These are phyloP conservation scores for Leccinum fuscescens DNA, from an alignment of 1,284 basidiomycete genomes.

Conservation along the genomic window DNA sequence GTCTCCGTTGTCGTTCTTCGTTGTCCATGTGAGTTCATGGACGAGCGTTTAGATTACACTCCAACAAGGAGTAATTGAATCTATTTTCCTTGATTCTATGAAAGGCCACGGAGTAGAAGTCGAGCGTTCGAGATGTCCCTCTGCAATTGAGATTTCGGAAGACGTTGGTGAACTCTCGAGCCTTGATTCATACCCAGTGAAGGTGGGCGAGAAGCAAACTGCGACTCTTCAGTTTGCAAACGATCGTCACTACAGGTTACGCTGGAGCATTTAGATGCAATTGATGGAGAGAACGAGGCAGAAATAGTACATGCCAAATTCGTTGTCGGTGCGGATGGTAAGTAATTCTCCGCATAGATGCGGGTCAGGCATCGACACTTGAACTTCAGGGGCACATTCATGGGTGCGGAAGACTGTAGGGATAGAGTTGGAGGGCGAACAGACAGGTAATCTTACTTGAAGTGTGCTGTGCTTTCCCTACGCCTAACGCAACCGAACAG, in stretches of 20 bases:
- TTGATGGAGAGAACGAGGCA: slow-evolving; percentile 24
- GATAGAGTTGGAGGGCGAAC: slow-evolving; percentile 39
- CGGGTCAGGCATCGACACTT: background rate
- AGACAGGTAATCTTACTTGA: background rate
- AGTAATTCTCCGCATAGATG: slow-evolving; percentile 1
- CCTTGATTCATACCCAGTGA: slow-evolving; percentile 50
- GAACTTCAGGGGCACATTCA: slow-evolving; percentile 61
- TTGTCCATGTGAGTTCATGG: background rate
- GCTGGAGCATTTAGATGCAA: slow-evolving; percentile 20
- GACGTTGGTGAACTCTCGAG: slow-evolving; percentile 43
- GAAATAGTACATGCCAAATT: slow-evolving; percentile 43
- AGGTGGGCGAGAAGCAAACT: slow-evolving; percentile 35
- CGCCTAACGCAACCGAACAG: background rate
- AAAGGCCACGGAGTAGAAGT: slow-evolving; percentile 48
- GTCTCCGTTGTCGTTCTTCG: background rate
- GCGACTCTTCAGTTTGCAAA: background rate
- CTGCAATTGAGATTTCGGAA: slow-evolving; percentile 48
- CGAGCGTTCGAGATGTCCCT: slow-evolving; percentile 54
- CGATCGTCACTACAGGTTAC: slow-evolving; percentile 34
- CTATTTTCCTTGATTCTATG: slow-evolving; percentile 65
- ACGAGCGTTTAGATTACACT: slow-evolving; percentile 49
- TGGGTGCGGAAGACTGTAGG: slow-evolving; percentile 70
- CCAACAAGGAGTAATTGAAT: slow-evolving; percentile 71
- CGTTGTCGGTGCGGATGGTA: slow-evolving; percentile 60
- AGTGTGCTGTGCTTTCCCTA: background rate